Evolutionary conservation across 352 stramenopile species (phyloP), one percentile per base, ranked within the genome.

Genomic region (Phytophthora fragariae): DNA sequence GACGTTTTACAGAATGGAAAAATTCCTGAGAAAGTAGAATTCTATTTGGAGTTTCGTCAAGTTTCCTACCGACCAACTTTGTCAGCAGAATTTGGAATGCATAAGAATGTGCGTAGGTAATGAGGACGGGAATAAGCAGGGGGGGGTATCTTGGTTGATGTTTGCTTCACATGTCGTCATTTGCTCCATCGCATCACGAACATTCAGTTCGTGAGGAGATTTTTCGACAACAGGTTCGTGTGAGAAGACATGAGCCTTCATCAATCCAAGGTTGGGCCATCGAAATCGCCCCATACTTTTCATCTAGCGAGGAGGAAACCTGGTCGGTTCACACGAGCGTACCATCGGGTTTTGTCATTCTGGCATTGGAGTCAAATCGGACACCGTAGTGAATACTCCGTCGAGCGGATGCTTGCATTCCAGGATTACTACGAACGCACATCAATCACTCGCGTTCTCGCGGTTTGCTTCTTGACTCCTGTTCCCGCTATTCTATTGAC

Each of bases 291-390:
- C 14, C 41, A 10, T 5, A 15, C 10, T 44, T 15, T 44, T 44
- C 37, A 50, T 8, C 15, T 50, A n/a, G 41, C 21, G 41, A 50
- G 41, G 17, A 50, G 19, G 41, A 50, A 50, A 21, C 14, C 41
- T 14, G 19, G 17, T 19, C 41, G 17, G 10, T 3, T 21, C 14
- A 21, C 41, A 10, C 3, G 14, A 21, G 41, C 17, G 2, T 21
- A 50, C 7, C 15, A 50, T 8, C 14, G 15, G 17, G 12, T 50
- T 14, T 21, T 50, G 17, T 50, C 41, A 7, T 50, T 21, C 41
- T 50, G 41, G 41, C 41, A 50, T 21, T 50, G 41, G 15, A 50
- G 41, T 50, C 41, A 50, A 50, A 50, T 50, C 17, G 41, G 41
- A 8, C 41, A 50, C 8, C 41, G 41, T 14, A 50, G 41, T 21